Conservation (phyloP, 139 green algal genomes). For the Coelastrella sp. region DNA sequence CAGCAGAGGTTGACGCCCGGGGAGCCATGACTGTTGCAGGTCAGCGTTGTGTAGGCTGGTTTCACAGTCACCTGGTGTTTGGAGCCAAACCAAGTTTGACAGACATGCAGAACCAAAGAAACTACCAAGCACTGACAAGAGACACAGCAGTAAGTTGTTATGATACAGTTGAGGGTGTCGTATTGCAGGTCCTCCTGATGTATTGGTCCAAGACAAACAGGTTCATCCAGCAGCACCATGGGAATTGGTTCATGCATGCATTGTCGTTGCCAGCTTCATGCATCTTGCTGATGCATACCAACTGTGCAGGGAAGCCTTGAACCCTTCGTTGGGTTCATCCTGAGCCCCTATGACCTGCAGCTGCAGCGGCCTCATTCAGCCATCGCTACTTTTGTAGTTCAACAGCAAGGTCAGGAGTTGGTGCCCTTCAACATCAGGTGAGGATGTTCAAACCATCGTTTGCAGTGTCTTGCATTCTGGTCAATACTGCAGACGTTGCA, state of each 20-base stretch:
- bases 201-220: too few relatives aligned
- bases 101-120: constrained; percentile 91
- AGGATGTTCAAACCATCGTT: too few relatives aligned
- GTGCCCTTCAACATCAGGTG: constrained; percentile 43
- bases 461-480: too few relatives aligned
- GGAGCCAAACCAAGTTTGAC: constrained; percentile 75
- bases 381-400: constrained; percentile 59
- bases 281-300: background rate
- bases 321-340: constrained; percentile 86
- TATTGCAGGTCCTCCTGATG: too few relatives aligned
- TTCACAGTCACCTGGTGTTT: constrained; percentile 90
- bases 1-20: constrained; percentile 72
- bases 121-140: constrained; percentile 86
- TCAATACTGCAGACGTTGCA: too few relatives aligned
- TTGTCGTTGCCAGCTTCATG: too few relatives aligned
- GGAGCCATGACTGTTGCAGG: constrained; percentile 68
- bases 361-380: constrained; percentile 61
- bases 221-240: too few relatives aligned
- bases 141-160: constrained; percentile 30
- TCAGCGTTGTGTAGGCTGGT: constrained; percentile 80
- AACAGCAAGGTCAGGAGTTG: constrained; percentile 35
- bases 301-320: constrained; percentile 53
- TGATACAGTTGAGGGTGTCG: too few relatives aligned
- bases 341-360: constrained; percentile 81
- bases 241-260: too few relatives aligned